Evolutionary conservation across 148 eudicot genomes (phyloP), one percentile per base, ranked within the genome.

Genomic region (Mesembryanthemum crystallinum): DNA sequence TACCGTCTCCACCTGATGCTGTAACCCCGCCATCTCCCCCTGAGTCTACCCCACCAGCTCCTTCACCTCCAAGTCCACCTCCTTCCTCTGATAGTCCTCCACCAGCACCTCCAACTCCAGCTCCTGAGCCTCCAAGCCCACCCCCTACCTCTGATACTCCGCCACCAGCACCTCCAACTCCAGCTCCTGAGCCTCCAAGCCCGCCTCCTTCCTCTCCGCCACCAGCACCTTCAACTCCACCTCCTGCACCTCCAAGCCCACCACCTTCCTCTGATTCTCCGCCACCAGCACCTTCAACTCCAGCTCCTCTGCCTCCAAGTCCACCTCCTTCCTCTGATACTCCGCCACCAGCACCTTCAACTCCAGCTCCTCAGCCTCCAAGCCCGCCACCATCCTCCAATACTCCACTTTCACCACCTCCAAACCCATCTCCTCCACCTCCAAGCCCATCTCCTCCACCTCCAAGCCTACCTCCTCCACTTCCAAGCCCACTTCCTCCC

Each of bases 181-280:
- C 76, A 39, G 69, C 82, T 66, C 69, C 67, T 1, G 3, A 25
- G 14, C 62, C 77, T 45, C 77, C 69, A 23, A 32, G 23, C 33
- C 62, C 77, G 0, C n/a, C 77, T 12, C 77, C 39, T 35, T 6
- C 39, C 39, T 35, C 39, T 35, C 39, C 39, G 39, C 39, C 3
- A 35, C 39, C 72, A 32, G 47, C 85, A 39, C 64, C 85, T n/a
- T 79, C 82, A 54, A 51, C 69, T 4, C 60, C 76, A 39, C 63
- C 78, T 66, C 69, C 67, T 0, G 3, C 49, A 45, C 11, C 43
- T 58, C 55, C 52, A 7, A 73, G 23, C 28, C 64, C 64, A 51
- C 33, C 67, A 8, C 55, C 39, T 35, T 6, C 39, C 39, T 3
- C 39, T 35, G 39, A 2, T 35, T 2, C 39, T 35, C 39, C 39